A percentile compares a stretch with the other conserved stretches of the same genome.
phyloP scores from a whole-genome alignment of 768 basidiomycete species.

The Suillus variegatus region DNA sequence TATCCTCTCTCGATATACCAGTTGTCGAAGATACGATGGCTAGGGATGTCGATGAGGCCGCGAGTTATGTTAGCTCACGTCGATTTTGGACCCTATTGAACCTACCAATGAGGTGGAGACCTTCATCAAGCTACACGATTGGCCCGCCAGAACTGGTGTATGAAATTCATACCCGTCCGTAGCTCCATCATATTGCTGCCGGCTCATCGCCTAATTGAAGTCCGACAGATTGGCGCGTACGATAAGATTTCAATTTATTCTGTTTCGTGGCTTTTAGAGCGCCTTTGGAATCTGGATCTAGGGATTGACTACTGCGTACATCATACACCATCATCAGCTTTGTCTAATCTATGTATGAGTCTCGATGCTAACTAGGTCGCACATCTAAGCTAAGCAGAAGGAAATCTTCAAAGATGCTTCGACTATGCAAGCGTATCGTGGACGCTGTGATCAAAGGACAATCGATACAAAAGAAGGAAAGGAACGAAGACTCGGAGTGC shows the following conservation, averaged over 20 bases:
- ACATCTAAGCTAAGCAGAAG: neutral
- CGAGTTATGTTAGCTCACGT: conserved; percentile 19
- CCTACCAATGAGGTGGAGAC: conserved; percentile 46
- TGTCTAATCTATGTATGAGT: neutral
- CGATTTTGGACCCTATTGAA: conserved; percentile 43
- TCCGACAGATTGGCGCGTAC: neutral
- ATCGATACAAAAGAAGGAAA: neutral
- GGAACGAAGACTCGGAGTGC: neutral
- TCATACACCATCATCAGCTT: neutral
- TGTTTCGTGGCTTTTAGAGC: neutral
- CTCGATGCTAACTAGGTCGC: neutral
- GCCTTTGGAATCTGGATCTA: too few species aligned
- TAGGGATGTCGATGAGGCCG: conserved; percentile 39
- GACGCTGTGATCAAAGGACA: neutral
- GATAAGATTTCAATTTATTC: conserved; percentile 2
- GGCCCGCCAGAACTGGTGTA: conserved; percentile 49
- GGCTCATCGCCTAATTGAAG: neutral
- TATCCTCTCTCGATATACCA: conserved; percentile 19
- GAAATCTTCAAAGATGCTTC: neutral
- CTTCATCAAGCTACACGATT: conserved; percentile 60
- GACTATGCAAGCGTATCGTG: neutral
- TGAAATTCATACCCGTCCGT: conserved; percentile 7
- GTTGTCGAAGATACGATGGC: conserved; percentile 47
- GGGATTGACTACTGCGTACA: neutral
- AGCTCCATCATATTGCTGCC: neutral